phyloP scores from a whole-genome alignment of 2,329 filamentous ascomycete genomes.

The Dendryphion nanum region DNA sequence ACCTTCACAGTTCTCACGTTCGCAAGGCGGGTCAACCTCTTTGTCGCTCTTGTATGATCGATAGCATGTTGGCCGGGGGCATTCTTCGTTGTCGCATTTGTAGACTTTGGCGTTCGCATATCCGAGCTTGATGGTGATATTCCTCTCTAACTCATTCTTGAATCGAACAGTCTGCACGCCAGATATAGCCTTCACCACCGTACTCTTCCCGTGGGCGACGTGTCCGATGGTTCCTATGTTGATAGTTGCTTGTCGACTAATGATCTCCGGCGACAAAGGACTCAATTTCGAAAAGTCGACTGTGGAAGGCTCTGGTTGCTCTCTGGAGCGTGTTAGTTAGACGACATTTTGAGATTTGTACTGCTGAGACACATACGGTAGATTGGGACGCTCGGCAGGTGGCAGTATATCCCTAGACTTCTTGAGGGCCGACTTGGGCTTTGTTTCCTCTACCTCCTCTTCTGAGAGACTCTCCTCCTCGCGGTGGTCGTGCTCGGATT shows the following conservation, averaged over 20 bases:
- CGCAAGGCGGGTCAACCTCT: constrained; percentile 94
- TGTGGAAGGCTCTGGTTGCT: constrained; percentile 88
- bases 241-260: constrained; percentile 95
- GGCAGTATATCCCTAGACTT: constrained; percentile 61
- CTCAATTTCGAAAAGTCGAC: constrained; percentile 78
- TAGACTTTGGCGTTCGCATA: constrained; percentile 99
- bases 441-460: constrained; percentile 65
- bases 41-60: constrained; percentile 98
- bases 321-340: constrained; percentile 37
- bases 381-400: constrained; percentile 60
- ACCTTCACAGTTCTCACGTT: constrained; percentile 85
- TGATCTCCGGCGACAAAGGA: constrained; percentile 93
- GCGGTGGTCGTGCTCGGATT: constrained; percentile 41
- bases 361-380: constrained; percentile 53
- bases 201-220: constrained; percentile 98
- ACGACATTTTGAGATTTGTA: neutral
- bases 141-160: constrained; percentile 99
- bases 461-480: constrained; percentile 59
- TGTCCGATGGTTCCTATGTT: constrained; percentile 99
- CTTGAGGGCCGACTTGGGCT: constrained; percentile 81
- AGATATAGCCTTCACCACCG: constrained; percentile 98
- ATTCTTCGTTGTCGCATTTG: constrained; percentile 90
- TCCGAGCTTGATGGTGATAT: constrained; percentile 99
- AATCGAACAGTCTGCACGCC: constrained; percentile 98
- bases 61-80: constrained; percentile 93